Conservation (phyloP, 495 filamentous ascomycete species). For the Neurospora sp. region DNA sequence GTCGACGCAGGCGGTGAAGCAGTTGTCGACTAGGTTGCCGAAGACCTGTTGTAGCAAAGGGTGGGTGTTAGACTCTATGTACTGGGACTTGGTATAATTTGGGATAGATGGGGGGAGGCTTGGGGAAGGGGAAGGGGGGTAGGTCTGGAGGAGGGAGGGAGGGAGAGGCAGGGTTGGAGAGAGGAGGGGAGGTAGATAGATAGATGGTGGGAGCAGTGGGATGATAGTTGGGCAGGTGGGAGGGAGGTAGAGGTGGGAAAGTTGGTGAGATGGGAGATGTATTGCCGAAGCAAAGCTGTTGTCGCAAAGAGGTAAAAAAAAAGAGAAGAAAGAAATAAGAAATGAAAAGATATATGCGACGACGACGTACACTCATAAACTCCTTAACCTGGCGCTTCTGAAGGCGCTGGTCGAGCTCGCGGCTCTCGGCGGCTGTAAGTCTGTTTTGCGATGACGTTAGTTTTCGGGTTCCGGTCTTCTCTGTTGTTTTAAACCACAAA, state of each 20-base stretch:
- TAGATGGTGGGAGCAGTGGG: background rate
- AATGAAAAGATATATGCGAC: background rate
- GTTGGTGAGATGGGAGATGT: background rate
- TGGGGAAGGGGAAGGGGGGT: background rate
- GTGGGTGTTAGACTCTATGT: conserved; percentile 2
- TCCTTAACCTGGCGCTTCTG: conserved; percentile 97
- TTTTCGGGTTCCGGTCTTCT: background rate
- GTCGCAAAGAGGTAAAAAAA: background rate
- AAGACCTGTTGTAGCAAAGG: conserved; percentile 59
- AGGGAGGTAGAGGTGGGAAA: background rate
- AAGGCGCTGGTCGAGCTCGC: conserved; percentile 84
- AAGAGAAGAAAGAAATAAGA: background rate
- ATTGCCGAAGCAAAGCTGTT: background rate
- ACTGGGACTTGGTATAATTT: background rate
- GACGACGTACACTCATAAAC: conserved; percentile 75
- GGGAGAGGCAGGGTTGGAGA: background rate
- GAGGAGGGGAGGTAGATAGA: background rate
- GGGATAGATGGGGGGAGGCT: background rate
- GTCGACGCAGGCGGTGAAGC: conserved; percentile 94
- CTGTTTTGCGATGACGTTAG: conserved; percentile 16
- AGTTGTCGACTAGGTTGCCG: conserved; percentile 86
- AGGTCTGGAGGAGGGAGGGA: background rate
- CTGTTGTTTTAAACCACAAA: background rate
- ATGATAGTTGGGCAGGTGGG: background rate
- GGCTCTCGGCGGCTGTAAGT: conserved; percentile 75